A percentile compares a stretch with the other conserved stretches of the same genome.
These are phyloP conservation scores for Hamamelis virginiana DNA, from an alignment of 164 flowering plant genomes.

Conservation along the genomic window DNA sequence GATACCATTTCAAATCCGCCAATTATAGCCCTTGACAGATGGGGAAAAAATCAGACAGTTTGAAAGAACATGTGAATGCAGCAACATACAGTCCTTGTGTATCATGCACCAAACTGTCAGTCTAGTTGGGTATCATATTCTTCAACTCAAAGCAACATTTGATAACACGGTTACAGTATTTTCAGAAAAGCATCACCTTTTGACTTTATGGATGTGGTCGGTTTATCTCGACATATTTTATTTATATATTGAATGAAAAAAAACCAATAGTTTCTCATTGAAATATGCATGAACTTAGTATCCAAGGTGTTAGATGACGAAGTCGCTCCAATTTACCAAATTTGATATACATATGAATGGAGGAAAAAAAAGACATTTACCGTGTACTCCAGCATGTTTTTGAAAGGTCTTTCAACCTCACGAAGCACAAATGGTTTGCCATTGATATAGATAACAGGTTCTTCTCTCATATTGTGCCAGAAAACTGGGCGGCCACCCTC, in stretches of 20 bases:
- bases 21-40: neutral
- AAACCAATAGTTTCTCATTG: neutral
- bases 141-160: neutral
- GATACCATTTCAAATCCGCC: conserved; percentile 6
- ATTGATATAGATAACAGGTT: conserved; percentile 94
- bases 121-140: neutral
- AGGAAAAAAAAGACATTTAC: conserved; percentile 32
- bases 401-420: conserved; percentile 95
- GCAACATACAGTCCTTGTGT: neutral
- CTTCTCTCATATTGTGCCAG: conserved; percentile 99
- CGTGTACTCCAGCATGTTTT: conserved; percentile 93
- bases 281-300: neutral
- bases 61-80: neutral
- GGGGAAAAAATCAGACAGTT: neutral
- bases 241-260: neutral
- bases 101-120: neutral
- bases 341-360: neutral
- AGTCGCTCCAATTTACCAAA: neutral
- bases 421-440: conserved; percentile 98
- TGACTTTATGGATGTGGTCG: neutral
- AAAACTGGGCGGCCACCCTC: conserved; percentile 75
- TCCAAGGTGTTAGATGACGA: neutral
- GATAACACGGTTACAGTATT: neutral
- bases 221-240: neutral
- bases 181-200: neutral